Base-by-base conservation (phyloP, 345 rosid genomes). In the Syzygium grande region DNA sequence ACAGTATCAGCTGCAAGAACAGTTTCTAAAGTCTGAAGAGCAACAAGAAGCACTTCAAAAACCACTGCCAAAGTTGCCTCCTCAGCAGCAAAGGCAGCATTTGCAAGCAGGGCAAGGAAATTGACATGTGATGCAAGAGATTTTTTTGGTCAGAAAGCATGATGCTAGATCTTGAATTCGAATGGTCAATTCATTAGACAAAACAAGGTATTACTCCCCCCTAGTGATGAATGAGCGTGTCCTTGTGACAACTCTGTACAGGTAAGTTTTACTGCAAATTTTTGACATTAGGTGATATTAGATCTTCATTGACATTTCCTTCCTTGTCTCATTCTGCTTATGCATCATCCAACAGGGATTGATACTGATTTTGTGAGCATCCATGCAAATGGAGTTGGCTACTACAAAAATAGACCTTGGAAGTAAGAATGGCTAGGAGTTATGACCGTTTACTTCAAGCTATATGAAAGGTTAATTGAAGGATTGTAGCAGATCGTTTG, bases 101-200 rank as follows among this genome's bases (percentile, higher is more conserved):
- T 91, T 92, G 90, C 97, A 92, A 89, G 91, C 95, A 89, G 93
- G 89, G 54, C 94, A 93, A 88, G 96, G 97, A 85, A 86, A 91
- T 92, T 87, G 92, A 92, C 92, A 89, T 91, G 88, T 92, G 86
- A 93, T 92, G 91, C 94, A 95, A 79, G 90, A 95, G 83, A 93
- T 92, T 89, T 85, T 94, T 87, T 91, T 73, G 5, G 10, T 12
- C 23, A 4, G 46, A 73, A 38, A 21, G 83, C 83, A 73, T 73
- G 83, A 73, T 58, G 63, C 63, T 58, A 58, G 63, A 23, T 58
- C 29, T 58, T 58, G 63, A 58, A 58, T 58, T 58, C 6, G n/a
- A 58, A 58, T 58, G 63, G 29, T 23, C 63, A 56, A 23, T 73
- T 73, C 83, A 73, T 73, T 73, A 73, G 83, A 73, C 23, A 5